A percentile compares a stretch with the other conserved stretches of the same genome.
phyloP scores from a whole-genome alignment of 2,329 filamentous ascomycete genomes.

The Xylaria sp. region DNA sequence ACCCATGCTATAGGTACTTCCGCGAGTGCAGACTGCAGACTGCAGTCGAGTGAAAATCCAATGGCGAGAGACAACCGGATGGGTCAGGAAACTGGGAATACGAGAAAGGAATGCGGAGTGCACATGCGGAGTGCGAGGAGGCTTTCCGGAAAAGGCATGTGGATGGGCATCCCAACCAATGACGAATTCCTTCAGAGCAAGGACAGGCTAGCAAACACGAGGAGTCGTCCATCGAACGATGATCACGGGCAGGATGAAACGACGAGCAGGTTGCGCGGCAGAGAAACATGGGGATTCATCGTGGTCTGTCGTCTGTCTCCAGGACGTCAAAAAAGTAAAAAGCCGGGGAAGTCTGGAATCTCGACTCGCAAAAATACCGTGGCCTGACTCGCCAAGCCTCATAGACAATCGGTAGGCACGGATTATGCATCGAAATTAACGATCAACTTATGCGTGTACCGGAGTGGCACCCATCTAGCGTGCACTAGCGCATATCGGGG shows the following conservation, averaged over 20 bases:
- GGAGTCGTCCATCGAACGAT: constrained; percentile 2
- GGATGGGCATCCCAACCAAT: constrained; percentile 22
- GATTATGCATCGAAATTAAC: too few relatives aligned
- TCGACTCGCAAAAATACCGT: neutral
- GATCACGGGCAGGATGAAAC: neutral
- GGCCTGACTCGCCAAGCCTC: too few relatives aligned
- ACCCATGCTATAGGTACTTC: neutral
- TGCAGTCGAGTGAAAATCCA: too few relatives aligned
- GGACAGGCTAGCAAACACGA: constrained; percentile 7
- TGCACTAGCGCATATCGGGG: too few relatives aligned
- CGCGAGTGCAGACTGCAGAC: too few relatives aligned
- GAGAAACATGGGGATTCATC: neutral
- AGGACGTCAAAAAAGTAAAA: neutral
- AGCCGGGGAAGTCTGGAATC: neutral
- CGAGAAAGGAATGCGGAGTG: constrained; percentile 17
- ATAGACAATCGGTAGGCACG: too few relatives aligned
- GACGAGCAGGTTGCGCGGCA: constrained; percentile 8
- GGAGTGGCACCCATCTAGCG: too few relatives aligned
- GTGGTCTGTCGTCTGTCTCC: neutral
- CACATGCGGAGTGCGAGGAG: constrained; percentile 12
- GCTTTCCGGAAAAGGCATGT: constrained; percentile 28
- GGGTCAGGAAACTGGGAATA: constrained; percentile 12
- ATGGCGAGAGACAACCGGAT: neutral
- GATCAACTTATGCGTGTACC: too few relatives aligned
- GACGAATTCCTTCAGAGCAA: constrained; percentile 5